Percentiles rank a stretch among this genome's conserved stretches.
These are phyloP conservation scores for Globisporangium lucens DNA, from an alignment of 352 stramenopile genomes.

Conservation along the genomic window DNA sequence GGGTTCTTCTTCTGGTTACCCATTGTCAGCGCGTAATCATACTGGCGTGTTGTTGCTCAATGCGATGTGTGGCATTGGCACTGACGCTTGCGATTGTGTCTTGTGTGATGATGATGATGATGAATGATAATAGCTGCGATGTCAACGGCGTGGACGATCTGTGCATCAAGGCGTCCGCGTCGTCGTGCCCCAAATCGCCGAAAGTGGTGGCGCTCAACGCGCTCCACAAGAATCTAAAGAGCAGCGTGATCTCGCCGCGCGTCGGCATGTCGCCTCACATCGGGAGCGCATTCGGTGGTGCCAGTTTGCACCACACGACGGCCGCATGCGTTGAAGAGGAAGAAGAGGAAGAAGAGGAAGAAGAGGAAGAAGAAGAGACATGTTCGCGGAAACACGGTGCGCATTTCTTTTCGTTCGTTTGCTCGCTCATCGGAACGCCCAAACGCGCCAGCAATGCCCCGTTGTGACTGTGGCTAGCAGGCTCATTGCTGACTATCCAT, in stretches of 20 bases:
- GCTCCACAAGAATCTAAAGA: conserved; percentile 25
- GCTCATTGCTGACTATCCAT: conserved; percentile 5
- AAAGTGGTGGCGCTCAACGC: conserved; percentile 15
- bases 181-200: conserved; percentile 29
- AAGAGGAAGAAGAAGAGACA: conserved; percentile 8
- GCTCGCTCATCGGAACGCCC: conserved; percentile 1
- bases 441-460: background rate
- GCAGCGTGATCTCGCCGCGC: conserved; percentile 32
- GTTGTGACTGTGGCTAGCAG: background rate
- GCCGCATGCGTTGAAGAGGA: background rate
- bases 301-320: conserved; percentile 25
- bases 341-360: conserved; percentile 4
- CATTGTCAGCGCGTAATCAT: background rate
- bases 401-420: background rate
- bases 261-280: conserved; percentile 16
- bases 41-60: background rate
- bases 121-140: conserved; percentile 10
- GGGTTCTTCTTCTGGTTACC: background rate
- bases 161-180: conserved; percentile 4
- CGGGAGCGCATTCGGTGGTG: background rate
- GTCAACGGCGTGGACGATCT: background rate
- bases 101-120: background rate
- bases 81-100: background rate
- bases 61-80: background rate
- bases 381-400: conserved; percentile 18